Conservation (phyloP, 2,329 filamentous ascomycete species). For the Penicillium sclerotigenum region DNA sequence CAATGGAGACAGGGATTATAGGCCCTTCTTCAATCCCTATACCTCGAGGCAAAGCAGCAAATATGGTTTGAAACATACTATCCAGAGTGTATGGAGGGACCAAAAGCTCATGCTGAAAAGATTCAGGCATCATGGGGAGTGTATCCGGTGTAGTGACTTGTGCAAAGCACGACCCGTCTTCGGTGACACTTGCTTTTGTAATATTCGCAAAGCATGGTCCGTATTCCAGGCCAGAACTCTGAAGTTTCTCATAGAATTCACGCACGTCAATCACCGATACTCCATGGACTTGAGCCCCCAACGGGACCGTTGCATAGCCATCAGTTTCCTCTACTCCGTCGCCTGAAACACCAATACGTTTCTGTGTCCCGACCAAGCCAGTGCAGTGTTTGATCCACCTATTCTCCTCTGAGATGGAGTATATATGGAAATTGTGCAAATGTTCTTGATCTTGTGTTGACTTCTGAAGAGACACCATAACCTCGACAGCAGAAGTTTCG, state of each 20-base stretch:
- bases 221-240: slow-evolving; percentile 27
- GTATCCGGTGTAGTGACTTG: slow-evolving; percentile 28
- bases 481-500: slow-evolving; percentile 16
- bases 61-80: slow-evolving; percentile 30
- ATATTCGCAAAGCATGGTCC: slow-evolving; percentile 30
- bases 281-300: neutral
- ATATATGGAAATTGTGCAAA: slow-evolving; percentile 21
- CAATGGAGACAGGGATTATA: slow-evolving; percentile 23
- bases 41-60: slow-evolving; percentile 16
- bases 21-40: slow-evolving; percentile 13
- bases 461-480: slow-evolving; percentile 14
- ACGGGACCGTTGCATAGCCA: neutral
- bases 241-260: slow-evolving; percentile 27
- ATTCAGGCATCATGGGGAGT: slow-evolving; percentile 25
- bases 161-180: slow-evolving; percentile 13
- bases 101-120: slow-evolving; percentile 25
- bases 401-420: slow-evolving; percentile 20
- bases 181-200: slow-evolving; percentile 10
- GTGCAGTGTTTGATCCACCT: slow-evolving; percentile 28
- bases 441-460: neutral
- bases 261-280: slow-evolving; percentile 18
- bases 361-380: slow-evolving; percentile 8
- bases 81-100: slow-evolving; percentile 36
- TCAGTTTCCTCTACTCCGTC: neutral
- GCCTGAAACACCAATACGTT: neutral